Evolutionary conservation across 306 rosid species (phyloP), one percentile per base, ranked within the genome.

Genomic region (Cucurbita moschata): DNA sequence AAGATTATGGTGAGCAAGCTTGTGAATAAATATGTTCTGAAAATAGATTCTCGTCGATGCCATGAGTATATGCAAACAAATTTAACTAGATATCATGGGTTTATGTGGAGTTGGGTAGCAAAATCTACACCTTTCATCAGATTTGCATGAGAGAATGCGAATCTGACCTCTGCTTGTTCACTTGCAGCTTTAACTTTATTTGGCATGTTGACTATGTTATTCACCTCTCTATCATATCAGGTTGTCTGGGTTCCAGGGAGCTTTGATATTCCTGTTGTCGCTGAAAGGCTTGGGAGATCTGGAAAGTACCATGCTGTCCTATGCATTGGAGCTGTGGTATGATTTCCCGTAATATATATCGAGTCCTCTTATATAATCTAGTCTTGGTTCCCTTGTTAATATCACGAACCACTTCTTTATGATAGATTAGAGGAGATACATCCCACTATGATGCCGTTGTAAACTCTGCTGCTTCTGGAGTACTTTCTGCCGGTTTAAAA

Each of bases 261-360:
- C 88, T 94, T 89, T 73, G 99, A 94, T 79, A 89, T 94, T 75
- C 96, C 96, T 51, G 85, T 82, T 46, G 91, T 76, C 72, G 99
- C 99, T 23, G 78, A 79, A 73, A 87, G 79, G 79, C 86, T 94
- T 60, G 95, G 96, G 42, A 89, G 81, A 71, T 87, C 96, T 18
- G 86, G 82, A 77, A 89, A 77, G 79, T 91, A 91, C 81, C 82
- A 94, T 30, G 99, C 97, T 47, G 47, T 94, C 26, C 11, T 94
- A 79, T 94, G 99, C 82, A 86, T 94, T 57, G 99, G 99, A 80
- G 97, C 97, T 30, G 99, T 94, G 99, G 97, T 90, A 90, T 49
- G 80, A 47, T 78, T 61, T 70, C 72, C 54, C 46, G 61, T 50
- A 26, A 57, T 56, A 46, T 54, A 26, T 40, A n/a, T 73, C 71